These are phyloP conservation scores for Acanthamoeba royreba DNA, from an alignment of 208 protist genomes.

Conservation along the genomic window DNA sequence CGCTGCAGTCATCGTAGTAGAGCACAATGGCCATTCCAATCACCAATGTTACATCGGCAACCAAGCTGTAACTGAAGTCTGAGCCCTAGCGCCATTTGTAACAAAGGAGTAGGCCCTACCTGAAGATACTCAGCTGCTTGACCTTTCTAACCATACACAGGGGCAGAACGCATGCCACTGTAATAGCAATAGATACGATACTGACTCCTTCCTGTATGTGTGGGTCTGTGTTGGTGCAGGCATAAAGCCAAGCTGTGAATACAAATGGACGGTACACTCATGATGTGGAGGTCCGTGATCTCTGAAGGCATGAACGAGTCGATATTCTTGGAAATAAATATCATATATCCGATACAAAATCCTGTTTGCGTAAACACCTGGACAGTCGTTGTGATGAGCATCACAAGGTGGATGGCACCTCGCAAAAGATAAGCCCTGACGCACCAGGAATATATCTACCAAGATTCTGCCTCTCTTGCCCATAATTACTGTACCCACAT, in stretches of 20 bases:
- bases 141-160: background rate
- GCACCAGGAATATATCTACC: background rate
- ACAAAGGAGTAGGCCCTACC: background rate
- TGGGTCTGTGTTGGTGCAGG: too few species aligned
- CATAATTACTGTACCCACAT: background rate
- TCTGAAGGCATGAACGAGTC: background rate
- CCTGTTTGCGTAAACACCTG: conserved; percentile 5
- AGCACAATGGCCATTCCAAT: background rate
- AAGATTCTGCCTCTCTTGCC: background rate
- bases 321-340: background rate
- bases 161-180: background rate
- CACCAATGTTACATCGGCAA: background rate
- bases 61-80: background rate
- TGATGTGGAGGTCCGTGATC: background rate
- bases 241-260: too few species aligned
- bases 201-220: background rate
- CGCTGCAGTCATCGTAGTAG: background rate
- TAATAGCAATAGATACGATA: background rate
- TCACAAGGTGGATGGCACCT: background rate
- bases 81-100: too few species aligned
- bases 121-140: background rate
- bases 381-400: background rate
- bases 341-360: conserved; percentile 14
- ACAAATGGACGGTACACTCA: background rate
- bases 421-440: background rate